Base-by-base conservation (phyloP, 2,329 filamentous ascomycete species). In the Colletotrichum sidae region DNA sequence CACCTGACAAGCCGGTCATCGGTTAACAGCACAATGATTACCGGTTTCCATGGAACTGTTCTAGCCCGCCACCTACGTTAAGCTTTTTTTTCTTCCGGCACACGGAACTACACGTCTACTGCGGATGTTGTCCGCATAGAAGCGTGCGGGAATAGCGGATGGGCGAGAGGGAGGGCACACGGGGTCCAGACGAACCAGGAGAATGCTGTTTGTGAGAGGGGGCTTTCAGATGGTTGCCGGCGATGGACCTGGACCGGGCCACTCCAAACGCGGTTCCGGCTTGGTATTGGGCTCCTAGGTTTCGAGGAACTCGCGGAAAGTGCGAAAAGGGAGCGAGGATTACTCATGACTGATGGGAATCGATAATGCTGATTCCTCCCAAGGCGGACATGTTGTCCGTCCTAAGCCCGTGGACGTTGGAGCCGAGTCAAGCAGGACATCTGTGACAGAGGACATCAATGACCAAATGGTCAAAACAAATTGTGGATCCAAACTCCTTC, bases 221-320 rank as follows among this genome's bases (percentile, higher is more conserved):
- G 9, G 11, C 6, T 44, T 38, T 52, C 35, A 15, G 57, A 52
- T 33, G 57, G 25, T 15, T 10, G 46, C 38, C 52, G 51, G 57
- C 33, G 46, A 56, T 25, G 38, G 46, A 34, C 6, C 51, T 52
- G 33, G 7, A 65, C 25, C 42, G 13, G 52, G 62, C 39, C n/a
- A 51, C 8, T 11, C 46, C n/a, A 58, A 42, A 52, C 57, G 33
- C 6, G 13, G 44, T 15, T 50, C 41, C 35, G 42, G 58, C 52
- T 37, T 13, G 13, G 12, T 11, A n/a, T 2, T 11, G 35, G 38
- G 33, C 39, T n/a, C 37, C 12, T 11, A 0, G 46, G 35, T 4
- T 13, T 1, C 15, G 39, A 38, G 41, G 45, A 45, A 5, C 7
- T 9, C 13, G 12, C 39, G 39, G 51, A 25, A 25, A 38, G 44